phyloP scores from a whole-genome alignment of 2,329 filamentous ascomycete species.

The Verticillium alfalfae region DNA sequence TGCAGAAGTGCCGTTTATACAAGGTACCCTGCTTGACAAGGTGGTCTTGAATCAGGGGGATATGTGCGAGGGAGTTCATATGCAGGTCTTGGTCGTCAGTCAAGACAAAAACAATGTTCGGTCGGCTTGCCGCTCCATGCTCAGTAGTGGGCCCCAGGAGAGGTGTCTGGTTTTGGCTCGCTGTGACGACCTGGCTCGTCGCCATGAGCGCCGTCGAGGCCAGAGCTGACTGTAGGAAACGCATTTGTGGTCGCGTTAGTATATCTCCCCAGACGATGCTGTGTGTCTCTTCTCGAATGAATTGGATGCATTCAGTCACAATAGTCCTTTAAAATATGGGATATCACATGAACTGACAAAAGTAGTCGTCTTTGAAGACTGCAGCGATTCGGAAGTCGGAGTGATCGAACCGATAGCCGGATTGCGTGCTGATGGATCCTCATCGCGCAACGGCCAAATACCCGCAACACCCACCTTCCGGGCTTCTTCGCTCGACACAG shows the following conservation, averaged over 20 bases:
- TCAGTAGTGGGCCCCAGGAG: constrained; percentile 1
- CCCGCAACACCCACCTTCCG: neutral
- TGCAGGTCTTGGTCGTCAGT: constrained; percentile 63
- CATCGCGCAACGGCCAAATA: neutral
- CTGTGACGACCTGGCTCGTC: neutral
- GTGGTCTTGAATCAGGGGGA: constrained; percentile 48
- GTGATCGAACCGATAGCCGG: neutral
- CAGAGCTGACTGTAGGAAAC: neutral
- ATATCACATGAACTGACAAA: no score
- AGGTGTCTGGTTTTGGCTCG: constrained; percentile 3
- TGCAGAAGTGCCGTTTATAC: constrained; percentile 58
- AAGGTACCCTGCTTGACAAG: constrained; percentile 51
- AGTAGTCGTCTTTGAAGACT: neutral
- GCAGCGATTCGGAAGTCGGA: neutral
- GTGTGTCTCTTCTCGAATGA: no score
- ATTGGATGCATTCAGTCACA: no score
- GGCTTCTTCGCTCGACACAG: neutral
- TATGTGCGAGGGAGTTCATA: constrained; percentile 54
- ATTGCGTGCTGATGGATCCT: neutral
- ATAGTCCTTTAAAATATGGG: no score
- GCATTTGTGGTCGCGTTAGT: neutral
- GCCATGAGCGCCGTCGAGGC: neutral
- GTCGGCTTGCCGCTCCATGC: constrained; percentile 11
- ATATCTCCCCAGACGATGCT: no score
- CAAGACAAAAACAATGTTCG: constrained; percentile 60